A percentile compares a stretch with the other conserved stretches of the same genome.
phyloP scores from a whole-genome alignment of 2,329 filamentous ascomycete genomes.

The Aspergillus bombycis region DNA sequence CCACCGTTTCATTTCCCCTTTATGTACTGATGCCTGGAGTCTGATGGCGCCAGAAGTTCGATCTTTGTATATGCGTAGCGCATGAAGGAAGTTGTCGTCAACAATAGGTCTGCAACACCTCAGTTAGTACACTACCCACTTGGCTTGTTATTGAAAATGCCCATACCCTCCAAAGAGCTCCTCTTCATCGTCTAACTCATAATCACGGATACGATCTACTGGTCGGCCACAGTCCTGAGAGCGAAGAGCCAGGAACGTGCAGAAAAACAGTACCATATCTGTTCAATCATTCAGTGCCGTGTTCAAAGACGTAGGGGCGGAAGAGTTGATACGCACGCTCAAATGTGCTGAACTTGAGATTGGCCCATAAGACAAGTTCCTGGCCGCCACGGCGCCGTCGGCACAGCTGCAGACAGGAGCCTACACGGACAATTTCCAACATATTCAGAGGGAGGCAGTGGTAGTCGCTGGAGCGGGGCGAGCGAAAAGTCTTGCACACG shows the following conservation, averaged over 20 bases:
- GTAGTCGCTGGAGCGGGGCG: conserved; percentile 43
- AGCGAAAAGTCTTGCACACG: conserved; percentile 52
- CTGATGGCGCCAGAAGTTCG: conserved; percentile 55
- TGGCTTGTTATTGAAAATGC: background rate
- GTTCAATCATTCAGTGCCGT: conserved; percentile 4
- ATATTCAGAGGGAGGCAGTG: conserved; percentile 57
- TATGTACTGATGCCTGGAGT: conserved; percentile 59
- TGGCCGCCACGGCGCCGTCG: conserved; percentile 39
- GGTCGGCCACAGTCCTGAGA: conserved; percentile 54
- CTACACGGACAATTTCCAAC: conserved; percentile 41
- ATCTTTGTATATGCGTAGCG: conserved; percentile 59
- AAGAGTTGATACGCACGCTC: conserved; percentile 48
- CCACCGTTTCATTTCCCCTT: conserved; percentile 55
- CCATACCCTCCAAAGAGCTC: conserved; percentile 55
- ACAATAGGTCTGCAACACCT: conserved; percentile 50
- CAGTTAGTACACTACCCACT: background rate
- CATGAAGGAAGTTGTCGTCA: conserved; percentile 57
- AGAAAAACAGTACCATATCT: conserved; percentile 62
- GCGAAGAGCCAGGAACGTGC: conserved; percentile 60
- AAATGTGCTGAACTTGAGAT: conserved; percentile 57
- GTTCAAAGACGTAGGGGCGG: background rate
- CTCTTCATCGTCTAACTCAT: conserved; percentile 53
- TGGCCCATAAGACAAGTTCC: conserved; percentile 55
- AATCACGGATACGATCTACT: conserved; percentile 49
- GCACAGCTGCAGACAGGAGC: conserved; percentile 45